phyloP scores from a whole-genome alignment of 176 grass and related monocot species.

The Canna indica region DNA sequence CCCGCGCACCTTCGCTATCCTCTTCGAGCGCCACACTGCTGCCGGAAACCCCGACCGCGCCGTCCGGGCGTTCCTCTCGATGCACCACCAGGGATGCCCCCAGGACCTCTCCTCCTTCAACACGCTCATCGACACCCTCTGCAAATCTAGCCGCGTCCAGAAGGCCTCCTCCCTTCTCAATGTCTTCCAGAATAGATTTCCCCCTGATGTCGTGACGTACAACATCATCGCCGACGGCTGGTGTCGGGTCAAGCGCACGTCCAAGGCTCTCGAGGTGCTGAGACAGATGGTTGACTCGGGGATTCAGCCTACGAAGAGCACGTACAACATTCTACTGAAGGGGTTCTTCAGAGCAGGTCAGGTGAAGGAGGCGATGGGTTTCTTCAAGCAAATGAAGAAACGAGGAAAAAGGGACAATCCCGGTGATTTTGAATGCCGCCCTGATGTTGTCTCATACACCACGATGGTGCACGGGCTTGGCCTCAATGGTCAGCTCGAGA shows the following conservation, averaged over 20 bases:
- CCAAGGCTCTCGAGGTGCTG: conserved; percentile 66
- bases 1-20: conserved; percentile 64
- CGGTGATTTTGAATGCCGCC: conserved; percentile 26
- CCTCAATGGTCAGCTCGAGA: conserved; percentile 46
- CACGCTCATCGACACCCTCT: conserved; percentile 64
- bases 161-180: conserved; percentile 73
- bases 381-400: conserved; percentile 94
- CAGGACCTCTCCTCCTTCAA: conserved; percentile 64
- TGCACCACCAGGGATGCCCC: conserved; percentile 50
- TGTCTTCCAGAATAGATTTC: conserved; percentile 48
- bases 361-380: conserved; percentile 46
- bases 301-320: conserved; percentile 66
- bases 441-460: conserved; percentile 75
- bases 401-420: conserved; percentile 33
- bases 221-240: conserved; percentile 84
- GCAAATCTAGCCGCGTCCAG: conserved; percentile 50
- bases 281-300: conserved; percentile 68
- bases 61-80: conserved; percentile 71
- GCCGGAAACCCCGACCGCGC: conserved; percentile 71
- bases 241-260: conserved; percentile 74
- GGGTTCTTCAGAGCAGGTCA: conserved; percentile 80
- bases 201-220: conserved; percentile 54
- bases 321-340: conserved; percentile 82
- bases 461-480: conserved; percentile 68
- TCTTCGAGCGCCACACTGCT: conserved; percentile 47